These are phyloP conservation scores for Hygrocybe punicea DNA, from an alignment of 768 basidiomycete genomes.

Conservation along the genomic window DNA sequence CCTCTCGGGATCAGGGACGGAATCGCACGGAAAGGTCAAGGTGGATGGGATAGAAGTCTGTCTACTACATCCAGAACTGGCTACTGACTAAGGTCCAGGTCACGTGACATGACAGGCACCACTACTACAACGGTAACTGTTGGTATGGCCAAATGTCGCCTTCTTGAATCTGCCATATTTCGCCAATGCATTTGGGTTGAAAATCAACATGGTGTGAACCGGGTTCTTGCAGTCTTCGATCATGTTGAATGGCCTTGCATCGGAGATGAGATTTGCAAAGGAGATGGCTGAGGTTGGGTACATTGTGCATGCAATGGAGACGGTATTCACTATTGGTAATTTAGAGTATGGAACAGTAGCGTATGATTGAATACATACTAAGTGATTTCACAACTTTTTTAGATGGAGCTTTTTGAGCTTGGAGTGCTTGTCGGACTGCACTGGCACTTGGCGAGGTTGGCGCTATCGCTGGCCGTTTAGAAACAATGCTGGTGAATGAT, in stretches of 20 bases:
- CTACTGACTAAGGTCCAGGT: no score
- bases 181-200: no score
- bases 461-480: neutral
- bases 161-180: no score
- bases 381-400: neutral
- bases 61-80: no score
- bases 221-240: neutral
- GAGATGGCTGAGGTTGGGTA: neutral
- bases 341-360: no score
- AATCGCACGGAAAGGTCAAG: no score
- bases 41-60: no score
- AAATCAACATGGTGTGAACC: no score
- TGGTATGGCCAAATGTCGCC: no score
- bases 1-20: no score
- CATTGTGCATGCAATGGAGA: neutral
- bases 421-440: neutral
- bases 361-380: neutral
- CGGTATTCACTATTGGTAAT: conserved; percentile 2
- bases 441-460: neutral
- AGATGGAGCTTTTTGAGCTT: neutral
- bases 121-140: no score
- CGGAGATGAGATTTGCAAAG: neutral
- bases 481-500: neutral
- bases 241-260: neutral
- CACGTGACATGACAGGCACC: no score